Base-by-base conservation (phyloP, 2,329 filamentous ascomycete species). In the Epichloe sp. region DNA sequence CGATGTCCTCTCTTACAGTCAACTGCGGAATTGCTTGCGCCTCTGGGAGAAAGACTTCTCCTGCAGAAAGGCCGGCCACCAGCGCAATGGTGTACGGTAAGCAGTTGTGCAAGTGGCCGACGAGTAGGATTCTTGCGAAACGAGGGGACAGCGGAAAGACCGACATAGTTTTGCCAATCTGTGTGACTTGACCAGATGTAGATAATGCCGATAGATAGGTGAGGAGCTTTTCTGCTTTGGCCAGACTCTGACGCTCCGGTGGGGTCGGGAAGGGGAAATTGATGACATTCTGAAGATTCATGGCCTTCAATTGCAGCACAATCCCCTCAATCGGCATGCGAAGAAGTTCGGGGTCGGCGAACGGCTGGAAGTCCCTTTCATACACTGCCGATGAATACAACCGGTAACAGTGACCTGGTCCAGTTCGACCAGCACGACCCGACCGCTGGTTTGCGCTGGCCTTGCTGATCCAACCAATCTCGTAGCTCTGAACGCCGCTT, bases 381-480 rank as follows among this genome's bases (percentile, higher is more conserved):
- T 87, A 98, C 0, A 98, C 85, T 0, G 93, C 93, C 12, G 89
- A 95, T 0, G 90, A 96, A 68, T 95, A 98, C 4, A 98, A 70
- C 52, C 89, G 76, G 70, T 96, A 98, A 68, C 91, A 97, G 68
- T 98, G 94, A 7, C 93, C 93, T 1, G 93, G 90, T 0, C 89
- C 91, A 4, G 91, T 98, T 74, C 93, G 84, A 56, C 94, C 93
- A 52, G 93, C 93, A 76, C 93, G 88, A 69, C 93, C 93, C 53
- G 88, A 82, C 64, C 93, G 80, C 68, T 98, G 93, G 57, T 83
- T 86, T 7, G 93, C 91, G 64, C 88, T 95, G 31, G 93, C 93
- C 70, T 98, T 97, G 71, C 90, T 96, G 64, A 97, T 94, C 88
- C 91, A 98, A 41, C 86, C 85, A 49, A 98, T 80, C 60, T 95